phyloP scores from a whole-genome alignment of 179 eudicot species.

The Spergularia azorica region DNA sequence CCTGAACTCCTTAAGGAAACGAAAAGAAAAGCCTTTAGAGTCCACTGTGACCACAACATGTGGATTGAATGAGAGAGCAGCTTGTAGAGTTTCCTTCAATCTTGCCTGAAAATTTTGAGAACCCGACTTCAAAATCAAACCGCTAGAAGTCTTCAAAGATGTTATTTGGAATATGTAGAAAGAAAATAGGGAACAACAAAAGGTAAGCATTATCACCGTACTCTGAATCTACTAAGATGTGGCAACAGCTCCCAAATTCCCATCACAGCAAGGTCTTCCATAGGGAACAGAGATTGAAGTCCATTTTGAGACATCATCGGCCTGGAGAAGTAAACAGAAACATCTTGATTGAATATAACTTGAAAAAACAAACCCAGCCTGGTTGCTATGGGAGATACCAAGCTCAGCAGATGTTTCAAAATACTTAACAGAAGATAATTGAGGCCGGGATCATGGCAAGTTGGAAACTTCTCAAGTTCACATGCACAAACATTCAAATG shows the following conservation, averaged over 20 bases:
- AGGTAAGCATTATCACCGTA: constrained; percentile 32
- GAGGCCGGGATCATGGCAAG: background rate
- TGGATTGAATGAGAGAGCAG: constrained; percentile 71
- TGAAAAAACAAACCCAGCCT: background rate
- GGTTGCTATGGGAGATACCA: background rate
- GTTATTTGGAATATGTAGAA: background rate
- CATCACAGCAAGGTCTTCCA: constrained; percentile 94
- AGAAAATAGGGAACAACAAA: background rate
- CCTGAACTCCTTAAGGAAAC: constrained; percentile 66
- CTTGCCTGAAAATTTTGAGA: constrained; percentile 49
- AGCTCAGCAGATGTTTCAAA: background rate
- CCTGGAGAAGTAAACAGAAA: constrained; percentile 31
- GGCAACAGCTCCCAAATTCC: constrained; percentile 93
- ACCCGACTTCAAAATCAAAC: constrained; percentile 17
- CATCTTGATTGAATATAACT: background rate
- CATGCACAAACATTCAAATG: background rate
- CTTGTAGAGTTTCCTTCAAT: constrained; percentile 67
- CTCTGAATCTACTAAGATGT: constrained; percentile 74
- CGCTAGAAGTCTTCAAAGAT: background rate
- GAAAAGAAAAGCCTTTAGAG: constrained; percentile 92
- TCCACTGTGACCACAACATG: constrained; percentile 91
- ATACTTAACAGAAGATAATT: background rate
- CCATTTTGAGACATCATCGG: constrained; percentile 70
- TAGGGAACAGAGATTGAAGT: constrained; percentile 68
- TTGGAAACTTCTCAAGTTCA: background rate